Conservation (phyloP, 2,329 filamentous ascomycete genomes). For the Calonectria leucothoes region DNA sequence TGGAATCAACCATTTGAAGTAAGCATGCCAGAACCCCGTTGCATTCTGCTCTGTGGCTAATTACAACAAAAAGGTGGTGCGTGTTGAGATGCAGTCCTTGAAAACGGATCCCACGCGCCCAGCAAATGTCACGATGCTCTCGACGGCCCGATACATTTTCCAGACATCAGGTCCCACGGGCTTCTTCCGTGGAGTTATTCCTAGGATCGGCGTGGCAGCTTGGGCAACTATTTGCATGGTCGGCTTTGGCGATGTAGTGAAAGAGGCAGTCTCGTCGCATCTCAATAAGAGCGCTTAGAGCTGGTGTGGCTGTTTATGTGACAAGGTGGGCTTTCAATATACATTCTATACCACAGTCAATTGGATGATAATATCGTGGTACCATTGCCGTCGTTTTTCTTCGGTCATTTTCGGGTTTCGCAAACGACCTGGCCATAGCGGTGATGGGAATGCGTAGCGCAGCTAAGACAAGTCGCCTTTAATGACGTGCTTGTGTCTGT, state of each 20-base stretch:
- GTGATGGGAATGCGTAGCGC: not conserved
- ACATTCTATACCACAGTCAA: too few species aligned
- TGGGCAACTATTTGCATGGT: slow-evolving; percentile 24
- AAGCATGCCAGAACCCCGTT: not conserved
- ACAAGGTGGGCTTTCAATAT: too few species aligned
- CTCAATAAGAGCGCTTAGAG: not conserved
- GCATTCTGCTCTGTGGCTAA: not conserved
- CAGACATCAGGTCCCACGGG: slow-evolving; percentile 4
- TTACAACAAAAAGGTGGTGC: not conserved
- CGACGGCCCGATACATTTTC: slow-evolving; percentile 13
- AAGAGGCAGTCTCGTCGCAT: not conserved
- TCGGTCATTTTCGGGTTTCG: not conserved
- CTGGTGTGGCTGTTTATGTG: not conserved
- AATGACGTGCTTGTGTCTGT: not conserved
- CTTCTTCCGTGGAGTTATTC: slow-evolving; percentile 22
- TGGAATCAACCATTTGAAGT: slow-evolving; percentile 27
- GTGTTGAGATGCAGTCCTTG: slow-evolving; percentile 26
- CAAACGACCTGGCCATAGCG: not conserved
- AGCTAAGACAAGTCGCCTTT: not conserved
- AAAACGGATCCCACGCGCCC: slow-evolving; percentile 15
- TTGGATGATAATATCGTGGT: too few species aligned
- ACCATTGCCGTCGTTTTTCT: too few species aligned
- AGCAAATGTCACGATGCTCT: slow-evolving; percentile 11
- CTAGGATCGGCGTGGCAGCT: slow-evolving; percentile 18
- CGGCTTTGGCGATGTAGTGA: slow-evolving; percentile 15